These are phyloP conservation scores for Pythium brachiatum DNA, from an alignment of 352 stramenopile genomes.

Conservation along the genomic window DNA sequence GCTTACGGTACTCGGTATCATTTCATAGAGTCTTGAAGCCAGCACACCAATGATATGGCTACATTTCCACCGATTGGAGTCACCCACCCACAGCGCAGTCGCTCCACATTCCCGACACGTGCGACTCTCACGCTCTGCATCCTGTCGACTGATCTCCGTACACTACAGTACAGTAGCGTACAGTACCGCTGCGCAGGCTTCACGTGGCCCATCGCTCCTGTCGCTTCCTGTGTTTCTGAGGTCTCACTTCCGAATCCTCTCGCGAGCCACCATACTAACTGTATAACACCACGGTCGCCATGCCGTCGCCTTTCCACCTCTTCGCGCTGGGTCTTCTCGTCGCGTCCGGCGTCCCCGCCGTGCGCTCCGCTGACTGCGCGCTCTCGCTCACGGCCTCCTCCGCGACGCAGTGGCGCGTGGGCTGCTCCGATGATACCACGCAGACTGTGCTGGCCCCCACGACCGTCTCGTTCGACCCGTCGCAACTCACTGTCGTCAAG, in stretches of 20 bases:
- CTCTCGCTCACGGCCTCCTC: background rate
- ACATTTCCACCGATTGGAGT: background rate
- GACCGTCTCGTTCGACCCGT: background rate
- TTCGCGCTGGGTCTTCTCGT: background rate
- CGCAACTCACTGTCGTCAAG: background rate
- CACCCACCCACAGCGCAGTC: background rate
- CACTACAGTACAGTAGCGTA: background rate
- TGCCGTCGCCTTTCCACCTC: background rate
- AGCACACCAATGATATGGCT: background rate
- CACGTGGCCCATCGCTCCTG: background rate
- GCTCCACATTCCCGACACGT: background rate
- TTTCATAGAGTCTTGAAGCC: background rate
- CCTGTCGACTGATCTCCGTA: no score
- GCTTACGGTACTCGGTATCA: background rate
- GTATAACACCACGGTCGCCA: no score
- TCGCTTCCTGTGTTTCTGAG: background rate
- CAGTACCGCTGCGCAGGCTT: background rate
- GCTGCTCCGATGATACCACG: background rate
- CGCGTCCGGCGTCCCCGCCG: background rate
- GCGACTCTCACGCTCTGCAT: background rate
- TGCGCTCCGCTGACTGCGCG: background rate
- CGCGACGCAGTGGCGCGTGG: background rate
- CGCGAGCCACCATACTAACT: no score
- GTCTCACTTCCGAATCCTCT: background rate
- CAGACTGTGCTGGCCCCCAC: background rate